These are phyloP conservation scores for Dorcoceras hygrometricum DNA, from an alignment of 257 asterid species.

Conservation along the genomic window DNA sequence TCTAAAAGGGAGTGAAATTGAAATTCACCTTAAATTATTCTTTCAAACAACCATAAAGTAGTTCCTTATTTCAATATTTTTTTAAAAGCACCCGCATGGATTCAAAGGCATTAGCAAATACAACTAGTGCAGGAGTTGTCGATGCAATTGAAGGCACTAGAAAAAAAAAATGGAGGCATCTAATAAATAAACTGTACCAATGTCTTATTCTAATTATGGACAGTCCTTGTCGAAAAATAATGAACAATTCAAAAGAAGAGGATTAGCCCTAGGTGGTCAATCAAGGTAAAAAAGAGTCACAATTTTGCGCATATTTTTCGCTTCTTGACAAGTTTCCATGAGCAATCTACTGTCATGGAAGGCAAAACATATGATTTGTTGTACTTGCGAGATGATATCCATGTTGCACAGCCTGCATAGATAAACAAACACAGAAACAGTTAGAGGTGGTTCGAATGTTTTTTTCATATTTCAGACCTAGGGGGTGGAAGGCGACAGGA, in stretches of 20 bases:
- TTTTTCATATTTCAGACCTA: too few relatives aligned
- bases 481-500: too few relatives aligned
- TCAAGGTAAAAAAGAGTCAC: constrained; percentile 95
- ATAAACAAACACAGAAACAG: background rate
- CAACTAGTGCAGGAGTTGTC: too few relatives aligned
- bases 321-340: constrained; percentile 98
- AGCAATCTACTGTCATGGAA: constrained; percentile 92
- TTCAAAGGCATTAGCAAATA: too few relatives aligned
- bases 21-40: too few relatives aligned
- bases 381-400: constrained; percentile 97
- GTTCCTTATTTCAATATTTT: too few relatives aligned
- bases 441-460: background rate
- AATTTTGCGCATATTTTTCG: constrained; percentile 83
- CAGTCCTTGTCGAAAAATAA: background rate
- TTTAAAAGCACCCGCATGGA: too few relatives aligned
- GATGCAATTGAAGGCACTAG: too few relatives aligned
- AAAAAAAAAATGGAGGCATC: background rate
- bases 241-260: background rate
- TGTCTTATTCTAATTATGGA: too few relatives aligned
- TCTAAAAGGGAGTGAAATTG: too few relatives aligned
- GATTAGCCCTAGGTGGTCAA: constrained; percentile 21
- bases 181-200: too few relatives aligned
- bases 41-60: too few relatives aligned
- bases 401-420: constrained; percentile 86
- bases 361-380: constrained; percentile 95